A percentile compares a stretch with the other conserved stretches of the same genome.
phyloP scores from a whole-genome alignment of 2,329 filamentous ascomycete genomes.

The Botryotinia convoluta region DNA sequence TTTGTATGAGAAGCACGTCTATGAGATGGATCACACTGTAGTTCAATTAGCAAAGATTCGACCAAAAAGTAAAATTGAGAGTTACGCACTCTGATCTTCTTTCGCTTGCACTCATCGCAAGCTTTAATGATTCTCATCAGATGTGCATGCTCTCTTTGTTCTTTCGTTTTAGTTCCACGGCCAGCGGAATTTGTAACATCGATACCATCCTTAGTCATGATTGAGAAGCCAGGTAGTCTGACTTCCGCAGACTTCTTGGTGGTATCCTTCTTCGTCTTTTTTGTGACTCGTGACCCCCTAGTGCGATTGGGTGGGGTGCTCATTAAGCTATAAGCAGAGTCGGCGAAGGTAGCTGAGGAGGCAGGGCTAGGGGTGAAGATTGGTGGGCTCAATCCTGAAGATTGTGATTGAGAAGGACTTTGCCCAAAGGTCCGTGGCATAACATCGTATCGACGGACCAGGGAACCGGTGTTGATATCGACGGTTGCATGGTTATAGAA shows the following conservation, averaged over 20 bases:
- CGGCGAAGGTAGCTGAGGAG: slow-evolving; percentile 47
- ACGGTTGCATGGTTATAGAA: slow-evolving; percentile 58
- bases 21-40: slow-evolving; percentile 37
- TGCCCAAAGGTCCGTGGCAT: slow-evolving; percentile 42
- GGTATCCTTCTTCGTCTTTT: slow-evolving; percentile 34
- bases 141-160: slow-evolving; percentile 65
- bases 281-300: slow-evolving; percentile 27
- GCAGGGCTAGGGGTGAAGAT: slow-evolving; percentile 41
- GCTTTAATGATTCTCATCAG: slow-evolving; percentile 66
- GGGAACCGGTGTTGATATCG: slow-evolving; percentile 58
- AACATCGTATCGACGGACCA: slow-evolving; percentile 44
- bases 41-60: slow-evolving; percentile 20
- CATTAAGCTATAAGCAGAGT: slow-evolving; percentile 32
- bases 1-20: slow-evolving; percentile 27
- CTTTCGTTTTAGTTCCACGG: slow-evolving; percentile 63
- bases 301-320: slow-evolving; percentile 29
- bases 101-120: slow-evolving; percentile 60
- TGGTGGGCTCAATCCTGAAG: slow-evolving; percentile 51
- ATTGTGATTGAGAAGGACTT: slow-evolving; percentile 42
- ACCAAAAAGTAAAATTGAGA: neutral
- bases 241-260: slow-evolving; percentile 31
- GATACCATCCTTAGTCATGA: slow-evolving; percentile 60
- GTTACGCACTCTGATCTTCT: slow-evolving; percentile 54
- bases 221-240: slow-evolving; percentile 60
- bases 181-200: slow-evolving; percentile 63